These are phyloP conservation scores for Termitomyces sp. DNA, from an alignment of 768 basidiomycete genomes.

Conservation along the genomic window DNA sequence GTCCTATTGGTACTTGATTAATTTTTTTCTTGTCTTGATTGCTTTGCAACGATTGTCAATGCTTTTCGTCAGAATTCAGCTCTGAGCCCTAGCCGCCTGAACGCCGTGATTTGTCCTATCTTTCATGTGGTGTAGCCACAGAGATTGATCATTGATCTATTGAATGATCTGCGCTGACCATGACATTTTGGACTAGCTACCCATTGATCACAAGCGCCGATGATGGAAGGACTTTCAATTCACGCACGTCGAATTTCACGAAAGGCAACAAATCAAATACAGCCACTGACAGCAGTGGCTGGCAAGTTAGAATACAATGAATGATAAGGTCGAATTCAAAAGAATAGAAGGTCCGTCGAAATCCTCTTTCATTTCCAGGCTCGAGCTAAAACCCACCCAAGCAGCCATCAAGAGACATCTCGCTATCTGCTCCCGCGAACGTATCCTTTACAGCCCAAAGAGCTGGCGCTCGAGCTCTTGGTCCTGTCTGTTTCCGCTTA, in stretches of 20 bases:
- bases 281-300: not conserved
- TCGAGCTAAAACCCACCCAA: slow-evolving; percentile 26
- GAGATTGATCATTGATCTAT: not conserved
- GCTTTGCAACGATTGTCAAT: not conserved
- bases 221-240: not conserved
- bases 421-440: slow-evolving; percentile 13
- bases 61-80: not conserved
- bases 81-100: not conserved
- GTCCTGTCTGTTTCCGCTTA: slow-evolving; percentile 13
- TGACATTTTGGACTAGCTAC: not conserved
- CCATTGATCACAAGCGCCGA: not conserved
- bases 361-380: not conserved
- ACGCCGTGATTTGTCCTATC: not conserved
- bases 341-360: not conserved
- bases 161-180: not conserved
- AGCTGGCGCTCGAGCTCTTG: slow-evolving; percentile 2
- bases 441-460: slow-evolving; percentile 2
- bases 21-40: not conserved
- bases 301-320: not conserved
- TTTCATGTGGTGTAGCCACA: not conserved
- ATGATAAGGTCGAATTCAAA: not conserved
- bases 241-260: not conserved
- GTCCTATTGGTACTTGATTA: not conserved
- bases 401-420: slow-evolving; percentile 26
- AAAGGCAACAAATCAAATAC: not conserved